Percentiles rank a stretch among this genome's conserved stretches.
phyloP scores from a whole-genome alignment of 306 rosid genomes.

The Oemleria cerasiformis region DNA sequence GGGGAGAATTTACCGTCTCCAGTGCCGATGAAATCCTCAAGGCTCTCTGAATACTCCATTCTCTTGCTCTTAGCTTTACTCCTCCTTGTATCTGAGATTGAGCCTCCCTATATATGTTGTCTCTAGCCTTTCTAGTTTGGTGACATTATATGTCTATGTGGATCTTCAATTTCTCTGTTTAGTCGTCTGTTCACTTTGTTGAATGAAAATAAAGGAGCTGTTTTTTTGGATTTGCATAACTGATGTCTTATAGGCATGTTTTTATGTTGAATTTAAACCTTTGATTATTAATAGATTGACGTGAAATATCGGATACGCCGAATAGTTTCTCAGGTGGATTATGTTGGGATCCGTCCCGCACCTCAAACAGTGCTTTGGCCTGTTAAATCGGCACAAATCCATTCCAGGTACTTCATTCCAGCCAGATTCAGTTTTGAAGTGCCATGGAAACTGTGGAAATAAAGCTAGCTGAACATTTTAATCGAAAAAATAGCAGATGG shows the following conservation, averaged over 20 bases:
- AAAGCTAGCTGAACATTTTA: not conserved
- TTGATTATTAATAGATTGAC: too few species aligned
- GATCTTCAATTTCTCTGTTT: not conserved
- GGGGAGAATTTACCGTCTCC: slow-evolving; percentile 81
- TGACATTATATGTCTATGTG: not conserved
- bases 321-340: too few species aligned
- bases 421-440: too few species aligned
- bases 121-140: not conserved
- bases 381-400: too few species aligned
- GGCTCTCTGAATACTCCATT: slow-evolving; percentile 51
- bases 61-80: not conserved
- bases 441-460: too few species aligned
- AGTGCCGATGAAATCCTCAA: slow-evolving; percentile 88
- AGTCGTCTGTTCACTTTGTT: not conserved
- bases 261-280: too few species aligned
- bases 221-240: too few species aligned
- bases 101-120: not conserved
- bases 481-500: not conserved
- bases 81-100: not conserved
- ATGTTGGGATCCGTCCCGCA: too few species aligned
- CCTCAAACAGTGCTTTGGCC: too few species aligned
- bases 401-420: not conserved
- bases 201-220: slow-evolving; percentile 11
- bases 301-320: too few species aligned
- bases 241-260: too few species aligned